phyloP scores from a whole-genome alignment of 2,329 filamentous ascomycete genomes.

The Xylariaceae sp. region DNA sequence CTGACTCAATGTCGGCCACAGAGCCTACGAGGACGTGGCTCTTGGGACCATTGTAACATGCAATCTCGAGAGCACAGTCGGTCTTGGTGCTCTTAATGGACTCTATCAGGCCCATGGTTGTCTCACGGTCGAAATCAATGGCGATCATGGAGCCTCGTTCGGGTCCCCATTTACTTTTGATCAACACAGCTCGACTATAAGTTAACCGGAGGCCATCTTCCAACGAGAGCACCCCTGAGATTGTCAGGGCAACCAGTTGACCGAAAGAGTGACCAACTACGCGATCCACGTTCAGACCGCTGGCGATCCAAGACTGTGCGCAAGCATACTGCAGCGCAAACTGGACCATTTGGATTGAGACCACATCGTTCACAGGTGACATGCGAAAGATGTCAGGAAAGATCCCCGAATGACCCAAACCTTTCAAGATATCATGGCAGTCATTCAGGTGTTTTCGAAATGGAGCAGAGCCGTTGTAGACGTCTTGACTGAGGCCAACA shows the following conservation, averaged over 20 bases:
- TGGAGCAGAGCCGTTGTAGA: conserved; percentile 28
- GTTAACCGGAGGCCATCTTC: conserved; percentile 32
- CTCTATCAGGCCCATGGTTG: neutral
- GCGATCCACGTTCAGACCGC: conserved; percentile 27
- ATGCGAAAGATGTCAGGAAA: conserved; percentile 32
- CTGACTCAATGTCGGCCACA: conserved; percentile 28
- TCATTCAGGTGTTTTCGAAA: conserved; percentile 27
- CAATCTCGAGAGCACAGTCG: conserved; percentile 25
- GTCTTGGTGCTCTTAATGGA: neutral
- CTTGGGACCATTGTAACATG: conserved; percentile 42
- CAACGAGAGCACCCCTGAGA: conserved; percentile 32
- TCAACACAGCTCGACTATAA: conserved; percentile 27
- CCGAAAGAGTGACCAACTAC: conserved; percentile 41
- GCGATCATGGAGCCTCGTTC: conserved; percentile 38
- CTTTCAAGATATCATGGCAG: neutral
- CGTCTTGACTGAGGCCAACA: conserved; percentile 28
- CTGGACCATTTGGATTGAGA: conserved; percentile 36
- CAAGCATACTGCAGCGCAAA: conserved; percentile 38
- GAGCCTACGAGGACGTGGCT: conserved; percentile 40
- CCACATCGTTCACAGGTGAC: conserved; percentile 23
- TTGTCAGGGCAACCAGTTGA: conserved; percentile 37
- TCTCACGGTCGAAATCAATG: conserved; percentile 29
- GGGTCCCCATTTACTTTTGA: conserved; percentile 32
- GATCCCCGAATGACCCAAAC: conserved; percentile 26
- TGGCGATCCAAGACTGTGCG: conserved; percentile 35